Conservation (phyloP, 176 grass and related monocot genomes). For the Cenchrus americanus region DNA sequence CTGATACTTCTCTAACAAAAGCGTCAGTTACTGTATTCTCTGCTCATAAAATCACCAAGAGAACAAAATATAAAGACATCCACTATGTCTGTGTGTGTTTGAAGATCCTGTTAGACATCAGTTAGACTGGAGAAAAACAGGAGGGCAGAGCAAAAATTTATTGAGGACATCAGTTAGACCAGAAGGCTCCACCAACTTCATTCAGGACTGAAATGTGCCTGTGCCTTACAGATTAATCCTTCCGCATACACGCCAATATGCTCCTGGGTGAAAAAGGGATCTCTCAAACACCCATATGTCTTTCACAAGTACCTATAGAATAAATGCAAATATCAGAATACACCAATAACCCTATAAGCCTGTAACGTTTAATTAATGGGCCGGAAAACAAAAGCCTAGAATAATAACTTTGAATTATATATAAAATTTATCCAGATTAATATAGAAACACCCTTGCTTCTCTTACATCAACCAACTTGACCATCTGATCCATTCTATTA, state of each 20-base stretch:
- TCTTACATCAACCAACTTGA: background rate
- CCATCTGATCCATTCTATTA: background rate
- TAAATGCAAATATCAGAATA: conserved; percentile 10
- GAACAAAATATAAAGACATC: conserved; percentile 1
- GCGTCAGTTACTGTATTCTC: background rate
- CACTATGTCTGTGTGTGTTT: background rate
- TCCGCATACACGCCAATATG: conserved; percentile 81
- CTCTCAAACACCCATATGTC: conserved; percentile 88
- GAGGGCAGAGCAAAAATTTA: conserved; percentile 25
- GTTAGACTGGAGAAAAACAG: conserved; percentile 10
- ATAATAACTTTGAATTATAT: background rate
- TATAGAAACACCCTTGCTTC: background rate
- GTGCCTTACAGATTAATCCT: conserved; percentile 46
- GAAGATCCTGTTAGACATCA: conserved; percentile 41
- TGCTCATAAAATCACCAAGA: background rate
- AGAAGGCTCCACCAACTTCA: conserved; percentile 14
- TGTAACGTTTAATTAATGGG: background rate
- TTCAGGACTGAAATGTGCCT: background rate
- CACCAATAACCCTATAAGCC: background rate
- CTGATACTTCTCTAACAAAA: background rate
- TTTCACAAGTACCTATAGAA: conserved; percentile 76
- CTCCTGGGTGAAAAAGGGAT: conserved; percentile 83
- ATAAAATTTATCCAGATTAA: background rate
- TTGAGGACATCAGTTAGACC: conserved; percentile 13
- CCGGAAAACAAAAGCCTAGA: too few species aligned